phyloP scores from a whole-genome alignment of 345 rosid genomes.

The Triadica sebifera region DNA sequence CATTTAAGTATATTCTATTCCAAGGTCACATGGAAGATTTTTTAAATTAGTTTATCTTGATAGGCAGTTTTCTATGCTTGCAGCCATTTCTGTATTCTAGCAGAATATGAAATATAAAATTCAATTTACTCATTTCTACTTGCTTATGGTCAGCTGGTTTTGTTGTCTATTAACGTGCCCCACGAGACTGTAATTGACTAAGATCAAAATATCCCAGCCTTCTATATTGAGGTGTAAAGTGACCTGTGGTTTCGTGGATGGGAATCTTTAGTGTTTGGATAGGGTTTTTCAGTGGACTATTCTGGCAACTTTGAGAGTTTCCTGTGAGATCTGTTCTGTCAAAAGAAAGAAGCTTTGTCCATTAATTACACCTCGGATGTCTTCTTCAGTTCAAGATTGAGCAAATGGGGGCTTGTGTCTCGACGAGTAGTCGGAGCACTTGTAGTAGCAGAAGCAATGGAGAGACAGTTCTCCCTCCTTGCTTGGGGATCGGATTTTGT shows the following conservation, averaged over 20 bases:
- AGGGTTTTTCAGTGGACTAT: constrained; percentile 33
- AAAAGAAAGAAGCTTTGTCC: constrained; percentile 31
- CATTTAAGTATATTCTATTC: constrained; percentile 52
- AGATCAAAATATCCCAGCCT: constrained; percentile 23
- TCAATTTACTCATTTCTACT: constrained; percentile 39
- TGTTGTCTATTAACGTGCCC: constrained; percentile 26
- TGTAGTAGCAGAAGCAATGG: constrained; percentile 80
- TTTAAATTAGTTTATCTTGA: constrained; percentile 39
- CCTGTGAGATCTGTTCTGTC: constrained; percentile 42
- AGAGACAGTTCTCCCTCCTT: constrained; percentile 50
- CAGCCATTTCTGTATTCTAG: constrained; percentile 33
- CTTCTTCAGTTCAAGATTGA: constrained; percentile 38
- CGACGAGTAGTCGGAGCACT: constrained; percentile 75
- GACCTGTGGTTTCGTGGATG: constrained; percentile 34
- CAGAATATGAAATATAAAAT: constrained; percentile 39
- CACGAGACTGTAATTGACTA: constrained; percentile 55
- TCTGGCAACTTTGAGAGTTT: constrained; percentile 26
- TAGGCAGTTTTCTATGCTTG: constrained; percentile 36
- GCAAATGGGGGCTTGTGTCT: constrained; percentile 90
- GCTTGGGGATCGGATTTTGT: constrained; percentile 60
- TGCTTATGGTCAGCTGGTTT: constrained; percentile 51
- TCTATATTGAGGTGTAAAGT: constrained; percentile 28
- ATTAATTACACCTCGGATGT: constrained; percentile 18
- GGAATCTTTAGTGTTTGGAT: constrained; percentile 41
- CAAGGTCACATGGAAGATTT: constrained; percentile 61